Conservation (phyloP, 2,329 filamentous ascomycete species). For the Alternaria ventricosa region DNA sequence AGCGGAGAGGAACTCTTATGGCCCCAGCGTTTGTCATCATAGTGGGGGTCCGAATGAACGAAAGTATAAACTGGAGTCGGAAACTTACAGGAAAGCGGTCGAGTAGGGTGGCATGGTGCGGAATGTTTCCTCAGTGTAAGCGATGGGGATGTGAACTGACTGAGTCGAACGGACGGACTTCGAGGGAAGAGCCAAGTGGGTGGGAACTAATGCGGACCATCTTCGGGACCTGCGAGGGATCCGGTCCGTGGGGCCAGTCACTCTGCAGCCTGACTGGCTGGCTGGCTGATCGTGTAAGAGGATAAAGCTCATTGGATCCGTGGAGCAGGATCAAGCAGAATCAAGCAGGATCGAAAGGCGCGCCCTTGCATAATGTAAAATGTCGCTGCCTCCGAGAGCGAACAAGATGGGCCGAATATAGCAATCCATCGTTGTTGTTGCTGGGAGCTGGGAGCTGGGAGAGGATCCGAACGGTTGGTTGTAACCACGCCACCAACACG, state of each 20-base stretch:
- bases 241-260: not conserved
- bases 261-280: not conserved
- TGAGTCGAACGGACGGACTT: not conserved
- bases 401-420: not conserved
- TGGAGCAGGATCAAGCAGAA: not conserved
- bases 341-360: not conserved
- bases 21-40: conserved; percentile 47
- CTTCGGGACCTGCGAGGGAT: not conserved
- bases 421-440: not conserved
- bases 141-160: not conserved
- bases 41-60: not conserved
- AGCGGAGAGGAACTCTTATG: conserved; percentile 36
- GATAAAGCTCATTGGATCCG: not conserved
- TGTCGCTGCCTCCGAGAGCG: not conserved
- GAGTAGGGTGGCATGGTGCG: not conserved
- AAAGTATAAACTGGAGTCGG: not conserved
- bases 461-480: conserved; percentile 2
- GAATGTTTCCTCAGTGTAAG: not conserved
- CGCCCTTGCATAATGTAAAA: not conserved
- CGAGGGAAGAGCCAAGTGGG: not conserved
- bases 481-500: conserved; percentile 1
- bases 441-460: not conserved
- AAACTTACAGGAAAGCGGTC: not conserved
- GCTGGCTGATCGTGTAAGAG: not conserved
- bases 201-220: not conserved